Percentiles rank a stretch among this genome's conserved stretches.
Evolutionary conservation across 2,329 filamentous ascomycete genomes (phyloP).

Genomic region (Aspergillus terreus): DNA sequence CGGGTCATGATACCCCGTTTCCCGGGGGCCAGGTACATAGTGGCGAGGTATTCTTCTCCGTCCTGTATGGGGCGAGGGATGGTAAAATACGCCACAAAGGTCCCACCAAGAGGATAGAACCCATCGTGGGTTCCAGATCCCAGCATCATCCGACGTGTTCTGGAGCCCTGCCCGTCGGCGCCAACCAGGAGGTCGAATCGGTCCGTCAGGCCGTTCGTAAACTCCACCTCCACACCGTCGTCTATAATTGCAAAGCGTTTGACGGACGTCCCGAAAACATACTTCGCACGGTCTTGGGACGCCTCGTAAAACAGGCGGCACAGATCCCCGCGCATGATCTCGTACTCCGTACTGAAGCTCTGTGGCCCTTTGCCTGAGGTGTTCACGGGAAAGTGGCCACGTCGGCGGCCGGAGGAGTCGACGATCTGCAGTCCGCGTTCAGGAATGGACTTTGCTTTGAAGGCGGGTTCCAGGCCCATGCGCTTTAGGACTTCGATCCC

Average conservation of each 20-base stretch:
- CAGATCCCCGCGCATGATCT: constrained; percentile 55
- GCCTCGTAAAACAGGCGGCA: constrained; percentile 41
- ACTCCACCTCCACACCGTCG: constrained; percentile 15
- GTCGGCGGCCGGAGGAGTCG: constrained; percentile 34
- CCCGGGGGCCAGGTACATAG: no score
- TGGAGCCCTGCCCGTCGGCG: constrained; percentile 27
- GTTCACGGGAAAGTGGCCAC: constrained; percentile 43
- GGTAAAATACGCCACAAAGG: no score
- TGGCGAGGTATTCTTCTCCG: no score
- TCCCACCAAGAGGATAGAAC: constrained; percentile 14
- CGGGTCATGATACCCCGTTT: no score
- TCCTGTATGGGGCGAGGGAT: no score
- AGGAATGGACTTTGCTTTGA: constrained; percentile 37
- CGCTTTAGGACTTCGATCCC: constrained; percentile 51
- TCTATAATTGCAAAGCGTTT: constrained; percentile 20
- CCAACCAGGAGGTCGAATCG: constrained; percentile 28
- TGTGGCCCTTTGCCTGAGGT: constrained; percentile 32
- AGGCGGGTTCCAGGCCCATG: constrained; percentile 50
- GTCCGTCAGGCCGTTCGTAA: constrained; percentile 20
- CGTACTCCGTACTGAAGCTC: constrained; percentile 48
- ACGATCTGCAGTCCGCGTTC: constrained; percentile 51
- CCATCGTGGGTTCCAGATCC: constrained; percentile 12
- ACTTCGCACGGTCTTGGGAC: constrained; percentile 20
- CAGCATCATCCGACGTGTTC: constrained; percentile 18
- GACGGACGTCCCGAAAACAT: constrained; percentile 32